Conservation (phyloP, 768 basidiomycete genomes). For the Termitomyces sp. region DNA sequence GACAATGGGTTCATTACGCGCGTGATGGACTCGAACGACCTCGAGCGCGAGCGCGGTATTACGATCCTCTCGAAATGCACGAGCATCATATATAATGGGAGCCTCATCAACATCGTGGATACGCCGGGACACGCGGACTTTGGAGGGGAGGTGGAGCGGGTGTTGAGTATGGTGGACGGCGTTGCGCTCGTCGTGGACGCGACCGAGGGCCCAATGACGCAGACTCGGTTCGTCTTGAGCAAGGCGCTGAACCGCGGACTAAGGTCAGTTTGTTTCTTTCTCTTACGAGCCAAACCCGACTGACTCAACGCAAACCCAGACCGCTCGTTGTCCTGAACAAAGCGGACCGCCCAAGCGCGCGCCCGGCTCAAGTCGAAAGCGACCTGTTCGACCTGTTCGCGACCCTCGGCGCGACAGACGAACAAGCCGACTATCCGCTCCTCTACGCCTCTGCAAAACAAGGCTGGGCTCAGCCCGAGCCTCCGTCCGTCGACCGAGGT, state of each 20-base stretch:
- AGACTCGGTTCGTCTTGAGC: slow-evolving; percentile 49
- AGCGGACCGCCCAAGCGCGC: slow-evolving; percentile 40
- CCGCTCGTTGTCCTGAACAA: slow-evolving; percentile 51
- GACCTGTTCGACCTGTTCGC: slow-evolving; percentile 50
- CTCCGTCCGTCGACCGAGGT: slow-evolving; percentile 3
- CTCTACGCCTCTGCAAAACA: slow-evolving; percentile 50
- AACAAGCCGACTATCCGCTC: slow-evolving; percentile 48
- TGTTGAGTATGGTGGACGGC: slow-evolving; percentile 59
- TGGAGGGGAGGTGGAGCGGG: slow-evolving; percentile 59
- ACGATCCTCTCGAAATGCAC: slow-evolving; percentile 61
- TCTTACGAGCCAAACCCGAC: background rate
- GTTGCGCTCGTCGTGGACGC: slow-evolving; percentile 58
- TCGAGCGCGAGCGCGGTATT: slow-evolving; percentile 57
- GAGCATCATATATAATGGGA: slow-evolving; percentile 43
- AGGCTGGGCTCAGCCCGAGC: slow-evolving; percentile 38
- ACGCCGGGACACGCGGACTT: slow-evolving; percentile 64
- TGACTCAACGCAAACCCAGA: slow-evolving; percentile 16
- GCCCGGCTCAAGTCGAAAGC: slow-evolving; percentile 42
- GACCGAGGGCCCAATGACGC: slow-evolving; percentile 60
- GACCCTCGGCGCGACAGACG: slow-evolving; percentile 46
- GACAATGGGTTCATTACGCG: slow-evolving; percentile 39
- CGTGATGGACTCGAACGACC: slow-evolving; percentile 50
- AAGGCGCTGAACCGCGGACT: slow-evolving; percentile 42
- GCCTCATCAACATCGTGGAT: slow-evolving; percentile 56
- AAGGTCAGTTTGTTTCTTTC: slow-evolving; percentile 24